These are phyloP conservation scores for Davidsoniella neocaledoniae DNA, from an alignment of 2,329 filamentous ascomycete species.

Conservation along the genomic window DNA sequence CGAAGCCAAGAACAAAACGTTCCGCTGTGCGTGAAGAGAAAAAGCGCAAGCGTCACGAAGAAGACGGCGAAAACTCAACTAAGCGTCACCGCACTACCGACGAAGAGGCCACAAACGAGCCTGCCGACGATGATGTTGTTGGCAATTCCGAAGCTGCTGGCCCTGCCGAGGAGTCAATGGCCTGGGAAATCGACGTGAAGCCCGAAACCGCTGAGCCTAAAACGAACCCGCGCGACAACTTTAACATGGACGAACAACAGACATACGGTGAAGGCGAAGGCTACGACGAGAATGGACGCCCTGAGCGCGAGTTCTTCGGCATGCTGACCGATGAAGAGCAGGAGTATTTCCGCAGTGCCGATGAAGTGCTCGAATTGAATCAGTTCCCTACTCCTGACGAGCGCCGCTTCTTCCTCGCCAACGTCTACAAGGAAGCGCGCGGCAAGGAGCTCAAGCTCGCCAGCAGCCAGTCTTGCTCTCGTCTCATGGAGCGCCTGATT, in stretches of 20 bases:
- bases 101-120: constrained; percentile 13
- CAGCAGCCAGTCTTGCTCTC: constrained; percentile 86
- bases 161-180: constrained; percentile 2
- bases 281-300: constrained; percentile 16
- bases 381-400: constrained; percentile 67
- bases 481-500: constrained; percentile 82
- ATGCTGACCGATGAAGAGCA: constrained; percentile 86
- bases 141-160: background rate
- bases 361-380: constrained; percentile 79
- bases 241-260: constrained; percentile 13
- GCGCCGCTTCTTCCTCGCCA: constrained; percentile 53
- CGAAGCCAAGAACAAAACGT: constrained; percentile 28
- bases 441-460: constrained; percentile 94
- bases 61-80: constrained; percentile 13
- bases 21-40: constrained; percentile 24
- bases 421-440: constrained; percentile 69
- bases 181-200: constrained; percentile 10
- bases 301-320: constrained; percentile 71
- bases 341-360: constrained; percentile 83
- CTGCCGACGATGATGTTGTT: constrained; percentile 1
- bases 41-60: constrained; percentile 24
- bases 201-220: background rate
- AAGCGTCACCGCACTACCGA: constrained; percentile 16
- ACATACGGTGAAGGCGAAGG: constrained; percentile 14
- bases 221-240: constrained; percentile 1